phyloP scores from a whole-genome alignment of 371 early-diverging fungal species.

The Encephalitozoon romaleae region DNA sequence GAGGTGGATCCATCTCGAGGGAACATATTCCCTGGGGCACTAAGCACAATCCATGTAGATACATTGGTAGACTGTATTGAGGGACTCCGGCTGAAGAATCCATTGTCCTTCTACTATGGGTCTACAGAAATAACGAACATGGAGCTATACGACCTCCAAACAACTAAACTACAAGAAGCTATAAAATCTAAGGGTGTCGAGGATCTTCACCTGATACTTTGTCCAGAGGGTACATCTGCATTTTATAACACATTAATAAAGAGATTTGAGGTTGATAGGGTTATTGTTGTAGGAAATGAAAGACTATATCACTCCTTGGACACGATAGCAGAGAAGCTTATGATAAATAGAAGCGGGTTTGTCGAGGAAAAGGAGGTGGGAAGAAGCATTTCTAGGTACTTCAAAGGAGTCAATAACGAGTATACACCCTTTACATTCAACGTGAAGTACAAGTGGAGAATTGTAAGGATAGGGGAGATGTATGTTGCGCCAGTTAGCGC shows the following conservation, averaged over 20 bases:
- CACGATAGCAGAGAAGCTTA: conserved; percentile 24
- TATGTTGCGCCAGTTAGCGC: conserved; percentile 58
- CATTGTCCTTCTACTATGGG: conserved; percentile 50
- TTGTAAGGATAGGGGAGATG: conserved; percentile 57
- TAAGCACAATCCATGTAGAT: conserved; percentile 31
- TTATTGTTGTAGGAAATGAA: conserved; percentile 57
- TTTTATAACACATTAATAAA: conserved; percentile 34
- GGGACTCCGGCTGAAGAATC: conserved; percentile 29
- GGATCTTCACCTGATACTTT: conserved; percentile 43
- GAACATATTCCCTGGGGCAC: conserved; percentile 53
- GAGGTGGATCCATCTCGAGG: conserved; percentile 49
- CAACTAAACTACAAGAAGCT: conserved; percentile 31
- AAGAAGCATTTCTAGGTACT: conserved; percentile 55
- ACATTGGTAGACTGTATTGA: conserved; percentile 32
- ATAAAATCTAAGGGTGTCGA: conserved; percentile 29
- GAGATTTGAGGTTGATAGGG: conserved; percentile 35
- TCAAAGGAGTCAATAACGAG: conserved; percentile 56
- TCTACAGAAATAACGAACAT: conserved; percentile 41
- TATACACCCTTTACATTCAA: conserved; percentile 50
- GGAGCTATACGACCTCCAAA: conserved; percentile 39
- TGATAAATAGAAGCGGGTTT: conserved; percentile 43
- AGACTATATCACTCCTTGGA: conserved; percentile 45
- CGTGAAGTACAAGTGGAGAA: conserved; percentile 38
- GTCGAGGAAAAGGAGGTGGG: conserved; percentile 41
- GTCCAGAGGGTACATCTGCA: conserved; percentile 23